Evolutionary conservation across 345 rosid species (phyloP).

Genomic region (Sonneratia alba): DNA sequence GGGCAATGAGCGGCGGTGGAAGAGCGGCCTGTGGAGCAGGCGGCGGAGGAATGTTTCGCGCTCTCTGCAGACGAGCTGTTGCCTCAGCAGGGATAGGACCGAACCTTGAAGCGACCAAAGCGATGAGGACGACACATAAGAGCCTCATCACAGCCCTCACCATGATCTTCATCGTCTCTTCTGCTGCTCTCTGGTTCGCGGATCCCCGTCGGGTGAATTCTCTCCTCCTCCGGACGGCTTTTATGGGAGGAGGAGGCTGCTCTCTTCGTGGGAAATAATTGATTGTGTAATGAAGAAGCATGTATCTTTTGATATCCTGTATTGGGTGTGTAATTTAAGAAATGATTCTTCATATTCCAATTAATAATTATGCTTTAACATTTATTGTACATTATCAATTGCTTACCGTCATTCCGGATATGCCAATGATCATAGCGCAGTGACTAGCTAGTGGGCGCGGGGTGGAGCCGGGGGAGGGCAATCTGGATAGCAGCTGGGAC

Average conservation of each 20-base stretch:
- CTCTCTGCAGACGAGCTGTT: not conserved
- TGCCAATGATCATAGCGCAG: not conserved
- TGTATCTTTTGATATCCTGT: too few relatives aligned
- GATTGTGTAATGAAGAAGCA: too few relatives aligned
- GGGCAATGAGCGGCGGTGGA: not conserved
- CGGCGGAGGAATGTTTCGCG: not conserved
- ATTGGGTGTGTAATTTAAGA: too few relatives aligned
- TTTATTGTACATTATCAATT: too few relatives aligned
- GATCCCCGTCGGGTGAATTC: too few relatives aligned
- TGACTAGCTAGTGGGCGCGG: not conserved
- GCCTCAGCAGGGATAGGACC: constrained; percentile 1
- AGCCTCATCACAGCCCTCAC: not conserved
- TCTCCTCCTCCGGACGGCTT: too few relatives aligned
- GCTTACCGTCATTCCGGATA: too few relatives aligned
- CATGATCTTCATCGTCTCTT: not conserved
- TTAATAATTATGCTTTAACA: too few relatives aligned
- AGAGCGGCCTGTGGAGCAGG: not conserved
- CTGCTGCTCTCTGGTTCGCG: too few relatives aligned
- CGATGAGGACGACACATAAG: not conserved
- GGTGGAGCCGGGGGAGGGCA: not conserved
- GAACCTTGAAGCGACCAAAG: not conserved
- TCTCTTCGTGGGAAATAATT: too few relatives aligned
- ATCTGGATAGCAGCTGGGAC: not conserved
- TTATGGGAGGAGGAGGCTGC: too few relatives aligned
- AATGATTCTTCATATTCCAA: too few relatives aligned